A percentile compares a stretch with the other conserved stretches of the same genome.
Conservation (phyloP, 352 stramenopile genomes). For the Phytophthora megakarya region DNA sequence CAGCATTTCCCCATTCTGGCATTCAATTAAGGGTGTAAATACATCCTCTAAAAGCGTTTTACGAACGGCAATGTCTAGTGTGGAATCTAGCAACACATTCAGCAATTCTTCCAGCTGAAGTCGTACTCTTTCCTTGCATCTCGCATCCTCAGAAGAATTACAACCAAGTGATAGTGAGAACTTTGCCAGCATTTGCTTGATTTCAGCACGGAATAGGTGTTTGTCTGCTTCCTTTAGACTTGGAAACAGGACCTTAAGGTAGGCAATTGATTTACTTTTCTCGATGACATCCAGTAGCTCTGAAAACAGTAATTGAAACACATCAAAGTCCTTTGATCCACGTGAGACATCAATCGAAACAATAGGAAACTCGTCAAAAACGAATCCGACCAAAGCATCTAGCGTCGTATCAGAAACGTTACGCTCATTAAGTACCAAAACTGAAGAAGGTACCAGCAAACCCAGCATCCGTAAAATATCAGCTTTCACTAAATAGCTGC, state of each 20-base stretch:
- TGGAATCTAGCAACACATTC: slow-evolving; percentile 47
- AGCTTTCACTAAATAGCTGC: slow-evolving; percentile 65
- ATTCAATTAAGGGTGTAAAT: slow-evolving; percentile 58
- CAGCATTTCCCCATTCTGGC: slow-evolving; percentile 38
- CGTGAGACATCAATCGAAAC: slow-evolving; percentile 66
- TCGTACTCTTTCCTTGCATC: slow-evolving; percentile 7
- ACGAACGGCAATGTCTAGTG: slow-evolving; percentile 45
- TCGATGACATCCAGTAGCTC: slow-evolving; percentile 64
- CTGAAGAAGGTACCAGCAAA: slow-evolving; percentile 32
- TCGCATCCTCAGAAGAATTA: not conserved
- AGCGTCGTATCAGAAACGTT: slow-evolving; percentile 26
- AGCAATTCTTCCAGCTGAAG: slow-evolving; percentile 39
- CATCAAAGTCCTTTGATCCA: slow-evolving; percentile 69
- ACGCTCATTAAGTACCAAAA: slow-evolving; percentile 3
- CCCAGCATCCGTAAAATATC: slow-evolving; percentile 56
- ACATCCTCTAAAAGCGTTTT: slow-evolving; percentile 52
- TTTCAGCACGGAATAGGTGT: slow-evolving; percentile 61
- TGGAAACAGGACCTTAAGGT: slow-evolving; percentile 58
- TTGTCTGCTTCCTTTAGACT: slow-evolving; percentile 63
- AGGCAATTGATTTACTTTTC: slow-evolving; percentile 47
- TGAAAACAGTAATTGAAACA: slow-evolving; percentile 59
- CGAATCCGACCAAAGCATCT: slow-evolving; percentile 49
- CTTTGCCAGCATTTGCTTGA: slow-evolving; percentile 50
- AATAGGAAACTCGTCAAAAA: slow-evolving; percentile 80
- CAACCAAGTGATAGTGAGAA: slow-evolving; percentile 36